These are phyloP conservation scores for Teunomyces lycoperdinae DNA, from an alignment of 805 yeast genomes.

Conservation along the genomic window DNA sequence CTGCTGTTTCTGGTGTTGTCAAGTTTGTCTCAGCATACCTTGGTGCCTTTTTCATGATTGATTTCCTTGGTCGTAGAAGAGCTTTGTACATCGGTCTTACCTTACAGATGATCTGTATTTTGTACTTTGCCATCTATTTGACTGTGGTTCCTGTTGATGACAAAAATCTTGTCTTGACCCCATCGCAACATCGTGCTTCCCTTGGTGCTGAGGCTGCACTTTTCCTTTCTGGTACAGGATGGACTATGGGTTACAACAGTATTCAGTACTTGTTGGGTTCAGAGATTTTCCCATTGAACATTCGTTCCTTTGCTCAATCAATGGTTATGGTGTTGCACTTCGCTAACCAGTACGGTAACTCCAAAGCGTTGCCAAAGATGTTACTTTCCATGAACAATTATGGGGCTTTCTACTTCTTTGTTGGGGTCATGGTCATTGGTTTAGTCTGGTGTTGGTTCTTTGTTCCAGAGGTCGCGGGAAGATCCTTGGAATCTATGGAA, in stretches of 20 bases:
- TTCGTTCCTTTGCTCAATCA: slow-evolving; percentile 23
- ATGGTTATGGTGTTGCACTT: slow-evolving; percentile 24
- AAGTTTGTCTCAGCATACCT: slow-evolving; percentile 21
- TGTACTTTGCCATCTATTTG: slow-evolving; percentile 22
- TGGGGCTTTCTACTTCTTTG: slow-evolving; percentile 24
- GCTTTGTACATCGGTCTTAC: slow-evolving; percentile 21
- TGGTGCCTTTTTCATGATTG: slow-evolving; percentile 22
- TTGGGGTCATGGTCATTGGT: slow-evolving; percentile 14
- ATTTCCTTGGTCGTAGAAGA: slow-evolving; percentile 20
- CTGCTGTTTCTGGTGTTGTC: slow-evolving; percentile 23
- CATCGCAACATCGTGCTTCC: slow-evolving; percentile 15
- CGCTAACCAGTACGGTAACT: slow-evolving; percentile 26
- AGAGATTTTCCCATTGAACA: slow-evolving; percentile 22
- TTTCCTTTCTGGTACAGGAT: slow-evolving; percentile 22
- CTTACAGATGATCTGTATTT: slow-evolving; percentile 15
- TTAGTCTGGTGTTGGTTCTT: slow-evolving; percentile 26
- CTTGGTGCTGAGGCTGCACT: slow-evolving; percentile 22
- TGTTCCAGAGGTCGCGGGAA: slow-evolving; percentile 23
- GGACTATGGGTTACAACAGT: slow-evolving; percentile 25
- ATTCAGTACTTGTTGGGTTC: slow-evolving; percentile 24
- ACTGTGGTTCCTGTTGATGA: slow-evolving; percentile 20
- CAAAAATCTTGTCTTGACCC: slow-evolving; percentile 8
- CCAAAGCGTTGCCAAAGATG: slow-evolving; percentile 25
- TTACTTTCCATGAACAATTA: slow-evolving; percentile 18
- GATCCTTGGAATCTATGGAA: slow-evolving; percentile 26